Base-by-base conservation (phyloP, 352 stramenopile genomes). In the Globisporangium recalcitrans region DNA sequence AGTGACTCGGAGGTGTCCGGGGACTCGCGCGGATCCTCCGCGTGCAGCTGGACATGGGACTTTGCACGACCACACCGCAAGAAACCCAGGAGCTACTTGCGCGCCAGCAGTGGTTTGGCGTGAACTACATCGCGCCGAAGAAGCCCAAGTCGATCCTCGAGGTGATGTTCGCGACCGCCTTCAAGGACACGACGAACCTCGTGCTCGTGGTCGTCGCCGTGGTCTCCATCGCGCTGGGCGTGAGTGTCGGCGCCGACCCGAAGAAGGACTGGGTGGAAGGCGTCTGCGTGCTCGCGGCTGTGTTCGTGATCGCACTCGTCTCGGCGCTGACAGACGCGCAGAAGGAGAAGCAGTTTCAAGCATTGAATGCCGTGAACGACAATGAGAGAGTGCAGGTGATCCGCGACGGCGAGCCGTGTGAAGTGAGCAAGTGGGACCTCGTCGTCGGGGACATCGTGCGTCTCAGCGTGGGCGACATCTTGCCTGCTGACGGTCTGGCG, bases 271-370 rank as follows among this genome's bases (percentile, higher is more conserved):
- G 51, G 29, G 44, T 57, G 51, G 51, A 57, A 5, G 51, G 51
- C 79, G 65, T 62, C 10, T 77, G 70, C 31, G 69, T 98, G 59
- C 66, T 98, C 6, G 55, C 83, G 27, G 88, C 93, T 0, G 93
- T 98, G n/a, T 60, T 86, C 9, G 89, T 97, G 52, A 93, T 97
- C 14, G 84, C 93, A 19, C 63, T 97, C 11, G 86, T 97, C 42
- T 88, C 87, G 8, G 83, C 44, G 9, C 44, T 63, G 29, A 55
- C 58, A 6, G 29, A 42, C 4, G 22, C 42, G 16, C 61, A 74
- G 36, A 89, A 91, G 67, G 80, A 92, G 59, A 62, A 72, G 29
- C 78, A 90, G 62, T 91, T 91, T 60, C 65, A 75, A n/a, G 67
- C 71, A 8, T 64, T 95, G 11, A 91, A 90, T 49, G 75, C 76